Conservation (phyloP, 192 early-diverging fungal species). For the Podila horticola region DNA sequence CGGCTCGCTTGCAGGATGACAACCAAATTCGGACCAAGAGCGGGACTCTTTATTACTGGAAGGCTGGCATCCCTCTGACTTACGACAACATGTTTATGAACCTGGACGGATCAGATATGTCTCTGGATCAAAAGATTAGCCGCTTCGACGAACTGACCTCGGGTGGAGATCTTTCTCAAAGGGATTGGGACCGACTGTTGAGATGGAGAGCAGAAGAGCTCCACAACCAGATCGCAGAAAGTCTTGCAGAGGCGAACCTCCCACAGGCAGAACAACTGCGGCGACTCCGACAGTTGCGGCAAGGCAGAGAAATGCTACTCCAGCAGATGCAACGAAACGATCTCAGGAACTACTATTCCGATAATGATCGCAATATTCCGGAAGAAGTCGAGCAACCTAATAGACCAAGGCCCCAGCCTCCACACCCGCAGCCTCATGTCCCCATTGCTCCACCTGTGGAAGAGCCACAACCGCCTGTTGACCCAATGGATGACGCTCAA, state of each 20-base stretch:
- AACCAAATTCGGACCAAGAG: conserved; percentile 14
- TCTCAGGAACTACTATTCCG: background rate
- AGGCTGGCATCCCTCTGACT: conserved; percentile 16
- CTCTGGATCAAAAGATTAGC: conserved; percentile 19
- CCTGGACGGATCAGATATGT: conserved; percentile 21
- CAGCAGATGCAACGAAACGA: conserved; percentile 1
- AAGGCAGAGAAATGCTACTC: background rate
- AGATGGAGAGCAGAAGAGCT: conserved; percentile 15
- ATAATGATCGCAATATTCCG: background rate
- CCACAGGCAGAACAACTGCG: conserved; percentile 8
- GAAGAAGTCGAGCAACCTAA: background rate
- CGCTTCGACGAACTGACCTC: conserved; percentile 14
- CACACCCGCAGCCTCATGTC: background rate
- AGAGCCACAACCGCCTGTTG: background rate
- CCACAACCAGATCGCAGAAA: background rate
- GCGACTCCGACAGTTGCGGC: background rate
- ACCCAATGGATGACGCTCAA: conserved; percentile 43
- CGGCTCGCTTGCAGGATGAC: conserved; percentile 4
- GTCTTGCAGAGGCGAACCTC: background rate
- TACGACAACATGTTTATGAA: conserved; percentile 31
- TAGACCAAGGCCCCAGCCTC: background rate
- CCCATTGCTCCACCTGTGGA: background rate
- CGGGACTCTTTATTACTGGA: conserved; percentile 22
- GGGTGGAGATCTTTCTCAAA: conserved; percentile 13
- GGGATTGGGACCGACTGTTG: conserved; percentile 12